These are phyloP conservation scores for Rhizopus delemar DNA, from an alignment of 371 early-diverging fungal genomes.

Conservation along the genomic window DNA sequence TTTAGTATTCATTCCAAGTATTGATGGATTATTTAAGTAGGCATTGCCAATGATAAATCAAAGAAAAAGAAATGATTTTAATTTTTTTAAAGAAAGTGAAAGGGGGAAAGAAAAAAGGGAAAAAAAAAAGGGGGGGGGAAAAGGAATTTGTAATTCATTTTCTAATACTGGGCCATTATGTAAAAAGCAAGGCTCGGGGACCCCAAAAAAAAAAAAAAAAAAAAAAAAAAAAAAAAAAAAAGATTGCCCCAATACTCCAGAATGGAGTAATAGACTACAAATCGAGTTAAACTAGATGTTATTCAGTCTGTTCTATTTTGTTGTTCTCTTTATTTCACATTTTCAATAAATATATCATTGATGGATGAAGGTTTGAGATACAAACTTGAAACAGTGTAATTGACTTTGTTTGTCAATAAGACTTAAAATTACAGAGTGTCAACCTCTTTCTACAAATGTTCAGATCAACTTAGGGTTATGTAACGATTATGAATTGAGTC, in stretches of 20 bases:
- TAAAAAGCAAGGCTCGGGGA: background rate
- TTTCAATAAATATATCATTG: no score
- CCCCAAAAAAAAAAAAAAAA: background rate
- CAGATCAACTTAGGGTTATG: no score
- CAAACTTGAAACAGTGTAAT: no score
- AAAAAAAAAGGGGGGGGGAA: background rate
- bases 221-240: background rate
- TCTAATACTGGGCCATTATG: background rate
- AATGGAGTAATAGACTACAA: no score
- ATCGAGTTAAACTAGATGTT: no score
- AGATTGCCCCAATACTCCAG: background rate
- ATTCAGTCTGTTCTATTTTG: no score
- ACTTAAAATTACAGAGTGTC: no score
- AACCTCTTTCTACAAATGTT: no score
- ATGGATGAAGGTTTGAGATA: no score
- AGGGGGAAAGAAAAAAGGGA: background rate
- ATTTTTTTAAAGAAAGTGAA: background rate
- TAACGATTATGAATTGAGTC: no score
- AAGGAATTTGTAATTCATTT: slow-evolving; percentile 3
- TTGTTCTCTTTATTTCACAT: no score
- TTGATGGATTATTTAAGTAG: background rate
- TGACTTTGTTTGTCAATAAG: no score
- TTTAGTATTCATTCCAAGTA: background rate
- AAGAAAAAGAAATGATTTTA: background rate
- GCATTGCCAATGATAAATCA: background rate